Conservation (phyloP, 192 early-diverging fungal genomes). For the Coemansia furcata region DNA sequence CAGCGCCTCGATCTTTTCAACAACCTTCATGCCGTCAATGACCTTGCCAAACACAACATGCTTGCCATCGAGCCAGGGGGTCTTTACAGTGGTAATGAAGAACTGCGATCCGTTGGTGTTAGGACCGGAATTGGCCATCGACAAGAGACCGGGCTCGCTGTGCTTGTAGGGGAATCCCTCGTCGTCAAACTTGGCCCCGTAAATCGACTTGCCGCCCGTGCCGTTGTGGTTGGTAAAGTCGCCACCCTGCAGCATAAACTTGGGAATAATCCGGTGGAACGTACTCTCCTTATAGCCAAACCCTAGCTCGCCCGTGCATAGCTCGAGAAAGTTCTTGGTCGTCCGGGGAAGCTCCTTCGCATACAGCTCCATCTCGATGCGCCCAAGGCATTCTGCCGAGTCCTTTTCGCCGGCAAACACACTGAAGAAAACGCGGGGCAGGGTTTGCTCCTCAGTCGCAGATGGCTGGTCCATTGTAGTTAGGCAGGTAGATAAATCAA, state of each 20-base stretch:
- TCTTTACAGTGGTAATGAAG: slow-evolving; percentile 69
- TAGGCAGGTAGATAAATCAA: background rate
- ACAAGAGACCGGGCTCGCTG: slow-evolving; percentile 62
- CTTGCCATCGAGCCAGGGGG: slow-evolving; percentile 72
- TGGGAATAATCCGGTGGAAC: slow-evolving; percentile 85
- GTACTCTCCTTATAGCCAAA: slow-evolving; percentile 60
- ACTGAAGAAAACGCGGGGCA: slow-evolving; percentile 54
- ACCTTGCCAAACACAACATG: slow-evolving; percentile 82
- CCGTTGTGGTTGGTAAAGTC: slow-evolving; percentile 76
- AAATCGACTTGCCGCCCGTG: slow-evolving; percentile 78
- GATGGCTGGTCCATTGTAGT: slow-evolving; percentile 1
- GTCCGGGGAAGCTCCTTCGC: slow-evolving; percentile 83
- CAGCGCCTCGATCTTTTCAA: slow-evolving; percentile 70
- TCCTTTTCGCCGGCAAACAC: slow-evolving; percentile 26
- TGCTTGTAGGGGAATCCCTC: slow-evolving; percentile 75
- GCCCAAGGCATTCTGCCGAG: slow-evolving; percentile 9
- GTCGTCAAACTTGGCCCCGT: slow-evolving; percentile 73
- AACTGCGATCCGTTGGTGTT: slow-evolving; percentile 85
- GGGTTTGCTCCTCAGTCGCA: slow-evolving; percentile 10
- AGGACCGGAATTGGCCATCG: slow-evolving; percentile 80
- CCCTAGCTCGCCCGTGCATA: slow-evolving; percentile 46
- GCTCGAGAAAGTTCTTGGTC: slow-evolving; percentile 86
- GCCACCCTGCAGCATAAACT: slow-evolving; percentile 89
- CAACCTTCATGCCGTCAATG: slow-evolving; percentile 66
- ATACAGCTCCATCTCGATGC: slow-evolving; percentile 53